Evolutionary conservation across 1,284 basidiomycete genomes (phyloP), one percentile per base, ranked within the genome.

Genomic region (Blastosporella zonata): DNA sequence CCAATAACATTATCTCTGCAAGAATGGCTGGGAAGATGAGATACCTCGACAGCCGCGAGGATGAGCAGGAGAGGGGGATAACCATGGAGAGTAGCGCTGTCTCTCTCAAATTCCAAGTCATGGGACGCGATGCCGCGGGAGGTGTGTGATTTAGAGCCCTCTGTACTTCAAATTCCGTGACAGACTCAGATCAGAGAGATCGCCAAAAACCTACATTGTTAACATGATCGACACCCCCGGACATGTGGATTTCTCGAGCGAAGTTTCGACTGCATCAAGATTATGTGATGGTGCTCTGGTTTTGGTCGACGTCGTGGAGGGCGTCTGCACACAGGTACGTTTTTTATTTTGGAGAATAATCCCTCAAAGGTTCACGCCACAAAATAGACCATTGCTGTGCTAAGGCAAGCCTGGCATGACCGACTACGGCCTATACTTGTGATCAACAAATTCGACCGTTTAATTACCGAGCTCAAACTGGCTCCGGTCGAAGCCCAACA

Each of bases 181-280:
- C 61, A 56, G 51, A 46, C 70, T 61, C 54, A 62, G 56, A 61
- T 60, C 62, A 85, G 80, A 68, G 67, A 74, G 69, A 66, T 64
- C 68, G 54, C 67, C 73, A 48, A 81, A 77, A 67, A 84, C 80
- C 17, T 95, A 87, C 67, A 78, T 84, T 47, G 79, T 95, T 57
- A 98, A 98, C 66, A 88, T 99, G 76, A 96, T 99, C 59, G 97
- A 99, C 67, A 99, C 97, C 0, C 97, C 97, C 2, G 97, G 97
- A 2, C 97, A 99, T 70, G 95, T 99, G 35, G 97, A 99, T 69
- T 99, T 99, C 59, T 96, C 94, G 0, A 92, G 86, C 49, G 97
- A 99, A 65, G 97, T 99, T 0, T 97, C 95, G 0, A 92, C 92
- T 1, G 94, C 96, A 8, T 91, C 93, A 7, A 77, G 96, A 38